Conservation (phyloP, 345 rosid species). For the Arabidopsis suecica region DNA sequence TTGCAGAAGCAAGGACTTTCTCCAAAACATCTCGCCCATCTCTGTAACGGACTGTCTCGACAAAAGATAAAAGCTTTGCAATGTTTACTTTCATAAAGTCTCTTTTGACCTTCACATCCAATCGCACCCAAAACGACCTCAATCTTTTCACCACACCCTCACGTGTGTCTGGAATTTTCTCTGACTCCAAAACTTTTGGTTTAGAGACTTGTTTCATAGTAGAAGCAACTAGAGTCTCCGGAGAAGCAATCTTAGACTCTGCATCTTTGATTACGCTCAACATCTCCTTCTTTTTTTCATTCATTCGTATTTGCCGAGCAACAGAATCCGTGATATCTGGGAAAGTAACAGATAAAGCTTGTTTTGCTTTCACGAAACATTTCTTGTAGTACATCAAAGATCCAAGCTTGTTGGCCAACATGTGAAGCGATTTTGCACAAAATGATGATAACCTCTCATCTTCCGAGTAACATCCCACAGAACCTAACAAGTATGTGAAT, state of each 20-base stretch:
- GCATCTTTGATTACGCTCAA: not conserved
- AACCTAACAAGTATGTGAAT: conserved; percentile 1
- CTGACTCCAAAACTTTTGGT: not conserved
- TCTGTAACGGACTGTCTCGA: not conserved
- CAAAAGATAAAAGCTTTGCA: not conserved
- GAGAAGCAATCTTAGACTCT: not conserved
- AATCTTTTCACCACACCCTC: not conserved
- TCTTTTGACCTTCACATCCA: conserved; percentile 20
- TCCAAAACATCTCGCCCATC: conserved; percentile 11
- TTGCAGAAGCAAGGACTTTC: conserved; percentile 3
- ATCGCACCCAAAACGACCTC: conserved; percentile 9
- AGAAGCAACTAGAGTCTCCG: not conserved
- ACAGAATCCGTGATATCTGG: not conserved
- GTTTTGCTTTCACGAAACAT: not conserved
- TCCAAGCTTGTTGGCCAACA: not conserved
- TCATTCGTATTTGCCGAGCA: not conserved
- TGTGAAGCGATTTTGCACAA: not conserved
- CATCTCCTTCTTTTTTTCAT: not conserved
- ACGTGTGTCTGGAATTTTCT: not conserved
- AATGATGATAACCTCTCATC: not conserved
- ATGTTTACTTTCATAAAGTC: conserved; percentile 30
- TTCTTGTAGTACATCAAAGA: conserved; percentile 18
- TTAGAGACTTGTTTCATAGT: not conserved
- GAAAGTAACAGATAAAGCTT: not conserved
- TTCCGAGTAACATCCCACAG: not conserved